Base-by-base conservation (phyloP, 306 rosid species). In the Rosa lucieae region DNA sequence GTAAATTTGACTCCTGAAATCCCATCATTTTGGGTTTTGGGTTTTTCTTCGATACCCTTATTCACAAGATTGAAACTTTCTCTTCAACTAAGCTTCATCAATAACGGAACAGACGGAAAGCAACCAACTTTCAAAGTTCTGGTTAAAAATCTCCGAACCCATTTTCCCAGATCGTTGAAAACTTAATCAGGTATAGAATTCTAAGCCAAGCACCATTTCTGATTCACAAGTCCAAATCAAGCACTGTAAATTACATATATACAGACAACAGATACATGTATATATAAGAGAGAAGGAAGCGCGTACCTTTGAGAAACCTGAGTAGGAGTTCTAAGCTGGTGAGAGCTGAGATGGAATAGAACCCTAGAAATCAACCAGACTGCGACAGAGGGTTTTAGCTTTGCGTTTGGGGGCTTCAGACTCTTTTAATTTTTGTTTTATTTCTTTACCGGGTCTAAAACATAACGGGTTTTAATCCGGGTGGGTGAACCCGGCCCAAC, bases 301-400 rank as follows among this genome's bases (percentile, higher is more conserved):
- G 44, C 26, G 43, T 26, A 59, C 70, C 78, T 75, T 44, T 10
- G 48, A 73, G 77, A 72, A 48, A 43, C 17, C 29, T 32, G 76
- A 72, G 75, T 0, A 51, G 15, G 10, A 43, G 78, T 44, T 43
- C 56, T 10, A 39, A 58, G 53, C 44, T 75, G 5, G 29, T 59
- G 43, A 42, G 3, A 75, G 56, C 44, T 59, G 70, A 75, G 69
- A 26, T 43, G 15, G 68, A 58, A 8, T 21, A 56, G 65, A 61
- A 74, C 68, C 78, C 78, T 42, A 42, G 69, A 42, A 65, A 56
- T 53, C 11, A 9, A 18, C 18, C 21, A 29, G 53, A 56, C 68
- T 8, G 70, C 69, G 43, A 63, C n/a, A 7, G 55, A 49, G 70
- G 68, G 48, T 13, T 74, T 75, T 74, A 59, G 67, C 15, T 21